Base-by-base conservation (phyloP, 2,329 filamentous ascomycete genomes). In the Grosmannia clavigera region DNA sequence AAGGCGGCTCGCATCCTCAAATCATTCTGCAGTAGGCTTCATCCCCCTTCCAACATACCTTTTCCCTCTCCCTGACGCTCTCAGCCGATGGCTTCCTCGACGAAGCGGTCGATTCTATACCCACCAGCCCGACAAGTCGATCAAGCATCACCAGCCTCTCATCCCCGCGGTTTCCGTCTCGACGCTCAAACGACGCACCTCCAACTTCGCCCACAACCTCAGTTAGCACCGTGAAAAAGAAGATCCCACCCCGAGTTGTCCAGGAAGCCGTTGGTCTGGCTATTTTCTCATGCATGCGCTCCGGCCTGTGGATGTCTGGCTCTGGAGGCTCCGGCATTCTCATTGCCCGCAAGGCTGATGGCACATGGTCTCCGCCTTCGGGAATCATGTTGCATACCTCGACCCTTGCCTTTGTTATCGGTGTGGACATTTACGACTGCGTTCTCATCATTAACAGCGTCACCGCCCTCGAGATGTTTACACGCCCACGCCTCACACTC, bases 211-310 rank as follows among this genome's bases (percentile, higher is more conserved):
- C 64, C 11, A 60, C 64, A 2, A 27, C 57, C 3, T 51, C 58
- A 70, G 84, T 73, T 57, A 77, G 76, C 57, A 78, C 77, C 59
- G 76, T 89, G 22, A 72, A 79, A 58, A 90, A 92, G 73, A 94
- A 91, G 75, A 96, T 97, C 33, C 92, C 92, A 0, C 77, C 85
- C 61, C 81, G 86, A 68, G 90, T 96, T 61, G 90, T 97, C 66
- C 84, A 88, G 69, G 89, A 94, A 73, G 91, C 92, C 33, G 90
- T 92, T 66, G 92, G 90, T 12, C 81, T 97, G 61, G 92, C 90
- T 59, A 89, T 97, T 66, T 96, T 96, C 75, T 96, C 92, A 0
- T 95, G 90, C 35, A 95, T 96, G 90, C 86, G 92, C 62, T 92
- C 90, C 16, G 92, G 92, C 14, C 76, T 96, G 38, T 96, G 92